Evolutionary conservation across 2,329 filamentous ascomycete genomes (phyloP), one percentile per base, ranked within the genome.

Genomic region (Aspergillus thermomutatus): DNA sequence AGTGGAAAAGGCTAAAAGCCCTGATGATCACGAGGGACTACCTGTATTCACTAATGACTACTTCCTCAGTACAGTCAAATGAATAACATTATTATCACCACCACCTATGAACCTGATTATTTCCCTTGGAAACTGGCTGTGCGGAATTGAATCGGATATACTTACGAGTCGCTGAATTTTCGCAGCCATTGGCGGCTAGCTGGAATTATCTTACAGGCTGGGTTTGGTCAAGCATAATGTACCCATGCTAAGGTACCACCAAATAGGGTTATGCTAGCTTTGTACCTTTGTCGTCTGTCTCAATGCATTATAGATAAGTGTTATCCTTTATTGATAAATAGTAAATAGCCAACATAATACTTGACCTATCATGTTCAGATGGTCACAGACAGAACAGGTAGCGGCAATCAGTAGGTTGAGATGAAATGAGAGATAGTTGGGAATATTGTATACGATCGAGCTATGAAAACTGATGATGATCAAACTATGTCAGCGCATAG

Each of bases 131-230:
- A 6, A 37, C 14, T 17, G 14, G 31, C 31, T 14, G 31, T 14
- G 14, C 5, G 7, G 17, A 37, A 37, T 7, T 17, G 5, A 37
- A 37, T 17, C 31, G 31, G 31, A 17, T 31, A 31, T 7, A 37
- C 14, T 37, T 17, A 6, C 14, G 2, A 37, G 31, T n/a, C 31
- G 31, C 31, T 50, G 48, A 55, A 50, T 64, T 59, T 66, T 45
- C 40, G 25, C 27, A 50, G 59, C 60, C 52, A 62, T 61, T 57
- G 60, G 63, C 63, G 60, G 61, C 58, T 64, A 62, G 50, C 43
- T 45, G 47, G 52, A 56, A 64, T 63, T 60, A 50, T 49, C 47
- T 57, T 23, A 55, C 40, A 51, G 57, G 55, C 43, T 26, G 49
- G 43, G 6, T 46, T 8, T 45, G 41, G 41, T 46, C 23, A 25